Percentiles rank a stretch among this genome's conserved stretches.
phyloP scores from a whole-genome alignment of 1,284 basidiomycete species.

The Singerocomus inundabilis region DNA sequence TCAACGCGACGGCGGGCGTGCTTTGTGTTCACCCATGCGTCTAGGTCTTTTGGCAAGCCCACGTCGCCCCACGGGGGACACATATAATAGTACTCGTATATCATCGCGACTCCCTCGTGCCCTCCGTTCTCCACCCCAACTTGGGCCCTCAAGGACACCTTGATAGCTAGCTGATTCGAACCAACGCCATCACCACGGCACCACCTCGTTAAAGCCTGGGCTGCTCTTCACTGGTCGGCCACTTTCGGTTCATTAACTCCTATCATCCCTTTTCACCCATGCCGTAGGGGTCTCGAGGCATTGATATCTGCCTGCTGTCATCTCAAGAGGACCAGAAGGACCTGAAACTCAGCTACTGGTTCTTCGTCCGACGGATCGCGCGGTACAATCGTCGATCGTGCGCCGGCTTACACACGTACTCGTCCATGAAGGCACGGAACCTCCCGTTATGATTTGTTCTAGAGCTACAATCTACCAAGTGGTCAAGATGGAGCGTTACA shows the following conservation, averaged over 20 bases:
- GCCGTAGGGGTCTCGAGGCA: neutral
- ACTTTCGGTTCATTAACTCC: constrained; percentile 15
- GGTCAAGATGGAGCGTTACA: constrained; percentile 11
- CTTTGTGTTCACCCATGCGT: no score
- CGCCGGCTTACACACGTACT: constrained; percentile 3
- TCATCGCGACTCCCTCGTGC: constrained; percentile 5
- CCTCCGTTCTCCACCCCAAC: no score
- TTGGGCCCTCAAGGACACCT: constrained; percentile 1
- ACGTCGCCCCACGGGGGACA: neutral
- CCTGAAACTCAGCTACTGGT: constrained; percentile 10
- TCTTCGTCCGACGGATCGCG: constrained; percentile 5
- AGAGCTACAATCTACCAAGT: constrained; percentile 12
- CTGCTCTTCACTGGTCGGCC: constrained; percentile 23
- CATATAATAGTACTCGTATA: no score
- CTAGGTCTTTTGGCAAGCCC: neutral
- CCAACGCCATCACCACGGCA: constrained; percentile 2
- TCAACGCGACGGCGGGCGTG: constrained; percentile 4
- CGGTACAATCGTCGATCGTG: neutral
- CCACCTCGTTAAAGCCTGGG: constrained; percentile 4
- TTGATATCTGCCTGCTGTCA: constrained; percentile 6
- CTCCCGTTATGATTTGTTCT: neutral
- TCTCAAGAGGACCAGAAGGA: constrained; percentile 1
- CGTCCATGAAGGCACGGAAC: neutral
- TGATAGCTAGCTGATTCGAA: neutral
- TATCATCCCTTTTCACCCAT: constrained; percentile 10